Evolutionary conservation across 192 early-diverging fungal species (phyloP).

Genomic region (Phlyctochytrium arcticum): DNA sequence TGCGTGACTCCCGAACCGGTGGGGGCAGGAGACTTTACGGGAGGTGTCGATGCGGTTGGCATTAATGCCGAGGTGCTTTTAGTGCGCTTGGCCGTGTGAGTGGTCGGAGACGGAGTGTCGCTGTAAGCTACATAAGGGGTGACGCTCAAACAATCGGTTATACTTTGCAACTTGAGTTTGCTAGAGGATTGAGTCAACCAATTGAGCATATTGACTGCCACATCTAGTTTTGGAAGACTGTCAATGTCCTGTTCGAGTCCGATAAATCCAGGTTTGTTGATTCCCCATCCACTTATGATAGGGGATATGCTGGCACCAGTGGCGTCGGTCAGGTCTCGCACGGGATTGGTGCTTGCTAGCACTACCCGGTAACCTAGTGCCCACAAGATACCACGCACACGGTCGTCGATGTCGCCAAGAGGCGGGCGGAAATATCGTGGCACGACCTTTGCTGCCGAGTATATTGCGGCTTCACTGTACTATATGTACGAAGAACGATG

Average conservation of each 20-base stretch:
- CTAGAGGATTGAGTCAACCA: too few relatives aligned
- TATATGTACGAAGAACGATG: constrained; percentile 47
- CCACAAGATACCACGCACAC: constrained; percentile 49
- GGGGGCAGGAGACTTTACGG: too few relatives aligned
- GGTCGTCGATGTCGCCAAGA: constrained; percentile 70
- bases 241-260: constrained; percentile 14
- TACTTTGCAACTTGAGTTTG: too few relatives aligned
- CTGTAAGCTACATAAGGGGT: too few relatives aligned
- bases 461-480: constrained; percentile 31
- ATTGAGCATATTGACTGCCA: too few relatives aligned
- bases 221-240: too few relatives aligned
- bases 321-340: neutral
- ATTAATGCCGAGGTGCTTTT: too few relatives aligned
- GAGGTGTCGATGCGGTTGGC: too few relatives aligned
- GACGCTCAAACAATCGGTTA: too few relatives aligned
- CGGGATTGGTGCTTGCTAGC: constrained; percentile 12
- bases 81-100: too few relatives aligned
- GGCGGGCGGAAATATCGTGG: constrained; percentile 59
- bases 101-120: too few relatives aligned
- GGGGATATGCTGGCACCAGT: neutral
- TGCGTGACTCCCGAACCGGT: too few relatives aligned
- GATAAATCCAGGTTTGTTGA: constrained; percentile 6
- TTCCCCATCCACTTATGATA: neutral
- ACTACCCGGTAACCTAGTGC: constrained; percentile 41
- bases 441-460: constrained; percentile 34